phyloP scores from a whole-genome alignment of 106 monocot genomes.

The Dendrobium nobile region DNA sequence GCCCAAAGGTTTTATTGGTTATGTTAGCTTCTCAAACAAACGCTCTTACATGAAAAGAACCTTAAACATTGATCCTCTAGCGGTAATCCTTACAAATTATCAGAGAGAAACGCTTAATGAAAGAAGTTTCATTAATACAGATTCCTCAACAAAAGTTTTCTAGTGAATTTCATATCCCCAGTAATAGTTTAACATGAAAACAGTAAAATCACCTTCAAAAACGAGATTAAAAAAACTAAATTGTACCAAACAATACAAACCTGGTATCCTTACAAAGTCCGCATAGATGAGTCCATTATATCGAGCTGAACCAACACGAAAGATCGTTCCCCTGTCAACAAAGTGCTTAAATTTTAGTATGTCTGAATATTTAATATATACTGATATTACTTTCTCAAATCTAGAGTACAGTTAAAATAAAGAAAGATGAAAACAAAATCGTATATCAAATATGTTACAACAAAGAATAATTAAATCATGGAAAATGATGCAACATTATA shows the following conservation, averaged over 20 bases:
- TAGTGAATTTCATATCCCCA: background rate
- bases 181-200: background rate
- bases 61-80: background rate
- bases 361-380: background rate
- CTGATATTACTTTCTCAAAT: background rate
- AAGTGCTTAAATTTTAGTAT: background rate
- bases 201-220: background rate
- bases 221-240: background rate
- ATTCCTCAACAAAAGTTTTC: background rate
- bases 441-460: background rate
- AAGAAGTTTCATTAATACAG: background rate
- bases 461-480: background rate
- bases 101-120: background rate
- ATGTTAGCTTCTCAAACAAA: background rate
- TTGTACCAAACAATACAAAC: slow-evolving; percentile 21
- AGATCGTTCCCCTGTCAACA: slow-evolving; percentile 50
- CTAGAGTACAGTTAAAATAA: background rate
- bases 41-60: background rate
- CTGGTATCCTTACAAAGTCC: slow-evolving; percentile 49
- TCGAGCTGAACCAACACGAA: slow-evolving; percentile 54
- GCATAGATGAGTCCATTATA: slow-evolving; percentile 73
- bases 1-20: background rate
- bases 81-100: background rate
- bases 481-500: background rate
- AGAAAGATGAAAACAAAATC: background rate